Conservation (phyloP, 345 rosid genomes). For the Eucalyptus sp. region DNA sequence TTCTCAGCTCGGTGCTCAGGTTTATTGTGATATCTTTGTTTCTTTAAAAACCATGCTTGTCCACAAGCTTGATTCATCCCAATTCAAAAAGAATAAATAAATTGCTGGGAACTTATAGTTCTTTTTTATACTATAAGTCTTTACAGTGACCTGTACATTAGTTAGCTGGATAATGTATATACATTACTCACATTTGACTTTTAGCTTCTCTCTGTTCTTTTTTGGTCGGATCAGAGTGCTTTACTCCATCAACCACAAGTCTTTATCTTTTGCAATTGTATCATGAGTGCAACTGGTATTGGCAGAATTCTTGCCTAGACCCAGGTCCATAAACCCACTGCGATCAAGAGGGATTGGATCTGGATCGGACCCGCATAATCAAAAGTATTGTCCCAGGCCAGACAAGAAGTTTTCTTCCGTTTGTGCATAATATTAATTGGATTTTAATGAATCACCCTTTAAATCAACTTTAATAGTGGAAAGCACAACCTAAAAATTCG, state of each 20-base stretch:
- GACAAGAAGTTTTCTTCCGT: background rate
- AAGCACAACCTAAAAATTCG: background rate
- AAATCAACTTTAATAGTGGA: background rate
- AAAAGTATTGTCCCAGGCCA: background rate
- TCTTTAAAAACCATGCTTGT: background rate
- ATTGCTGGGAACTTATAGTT: background rate
- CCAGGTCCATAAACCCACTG: background rate
- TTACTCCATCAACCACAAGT: fast-evolving
- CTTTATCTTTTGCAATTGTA: background rate
- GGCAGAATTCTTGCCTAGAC: background rate
- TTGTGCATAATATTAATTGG: background rate
- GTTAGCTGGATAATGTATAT: background rate
- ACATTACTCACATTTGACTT: background rate
- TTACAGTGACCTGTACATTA: background rate
- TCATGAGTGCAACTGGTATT: background rate
- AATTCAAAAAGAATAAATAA: background rate
- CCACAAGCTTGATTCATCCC: background rate
- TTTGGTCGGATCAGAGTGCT: background rate
- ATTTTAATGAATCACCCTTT: background rate
- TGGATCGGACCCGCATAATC: background rate
- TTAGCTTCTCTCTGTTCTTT: background rate
- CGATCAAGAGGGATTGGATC: background rate
- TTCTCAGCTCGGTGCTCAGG: slow-evolving; percentile 20
- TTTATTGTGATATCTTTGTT: slow-evolving; percentile 1
- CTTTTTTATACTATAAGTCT: background rate